phyloP scores from a whole-genome alignment of 306 rosid genomes.

The Notholithocarpus densiflorus region DNA sequence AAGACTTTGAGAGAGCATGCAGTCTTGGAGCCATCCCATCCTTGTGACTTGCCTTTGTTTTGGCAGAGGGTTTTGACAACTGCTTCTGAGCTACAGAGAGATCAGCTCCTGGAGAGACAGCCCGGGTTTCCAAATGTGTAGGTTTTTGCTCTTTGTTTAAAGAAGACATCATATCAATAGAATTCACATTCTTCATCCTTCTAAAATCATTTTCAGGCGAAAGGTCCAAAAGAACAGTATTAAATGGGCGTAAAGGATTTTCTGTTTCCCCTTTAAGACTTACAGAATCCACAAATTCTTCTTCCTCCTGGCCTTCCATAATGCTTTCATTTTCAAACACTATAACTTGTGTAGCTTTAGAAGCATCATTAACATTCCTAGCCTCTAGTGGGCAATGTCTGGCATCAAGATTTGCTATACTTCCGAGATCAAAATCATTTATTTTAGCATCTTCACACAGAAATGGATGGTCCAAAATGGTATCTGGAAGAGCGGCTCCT shows the following conservation, averaged over 20 bases:
- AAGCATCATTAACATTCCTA: neutral
- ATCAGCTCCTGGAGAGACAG: conserved; percentile 2
- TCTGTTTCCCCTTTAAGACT: conserved; percentile 11
- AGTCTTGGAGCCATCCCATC: conserved; percentile 12
- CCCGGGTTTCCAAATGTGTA: neutral
- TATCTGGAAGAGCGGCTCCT: neutral
- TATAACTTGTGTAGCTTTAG: neutral
- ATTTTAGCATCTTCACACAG: neutral
- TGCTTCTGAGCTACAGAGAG: conserved; percentile 18
- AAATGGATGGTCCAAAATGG: conserved; percentile 10
- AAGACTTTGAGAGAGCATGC: conserved; percentile 10
- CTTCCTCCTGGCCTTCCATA: conserved; percentile 17
- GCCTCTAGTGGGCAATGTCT: neutral
- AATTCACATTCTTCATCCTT: neutral
- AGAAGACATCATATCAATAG: neutral
- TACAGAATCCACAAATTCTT: conserved; percentile 4
- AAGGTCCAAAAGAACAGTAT: neutral
- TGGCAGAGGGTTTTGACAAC: conserved; percentile 11
- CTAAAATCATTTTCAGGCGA: neutral
- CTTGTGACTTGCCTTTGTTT: conserved; percentile 1
- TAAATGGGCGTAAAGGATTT: neutral
- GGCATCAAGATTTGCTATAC: neutral
- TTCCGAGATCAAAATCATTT: conserved; percentile 7
- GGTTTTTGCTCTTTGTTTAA: conserved; percentile 4
- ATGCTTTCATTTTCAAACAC: conserved; percentile 7